A percentile compares a stretch with the other conserved stretches of the same genome.
These are phyloP conservation scores for Mangifera indica DNA, from an alignment of 345 rosid genomes.

Conservation along the genomic window DNA sequence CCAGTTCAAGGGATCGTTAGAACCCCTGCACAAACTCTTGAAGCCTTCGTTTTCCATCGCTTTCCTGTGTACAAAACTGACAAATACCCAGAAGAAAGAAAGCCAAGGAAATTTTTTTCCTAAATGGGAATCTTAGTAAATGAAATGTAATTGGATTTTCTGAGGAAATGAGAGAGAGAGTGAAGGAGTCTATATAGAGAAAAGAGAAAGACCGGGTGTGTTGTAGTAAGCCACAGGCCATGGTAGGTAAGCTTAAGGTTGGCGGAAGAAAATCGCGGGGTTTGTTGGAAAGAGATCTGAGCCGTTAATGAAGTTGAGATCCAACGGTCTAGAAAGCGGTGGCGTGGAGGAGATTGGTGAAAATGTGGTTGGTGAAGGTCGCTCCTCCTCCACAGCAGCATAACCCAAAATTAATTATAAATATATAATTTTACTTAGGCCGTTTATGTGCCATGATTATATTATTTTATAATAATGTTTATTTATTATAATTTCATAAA, in stretches of 20 bases:
- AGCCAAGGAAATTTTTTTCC: neutral
- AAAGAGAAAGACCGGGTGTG: neutral
- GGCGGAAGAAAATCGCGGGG: slow-evolving; percentile 6
- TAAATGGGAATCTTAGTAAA: neutral
- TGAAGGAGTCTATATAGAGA: slow-evolving; percentile 17
- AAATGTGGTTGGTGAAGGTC: slow-evolving; percentile 23
- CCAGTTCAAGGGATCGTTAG: slow-evolving; percentile 71
- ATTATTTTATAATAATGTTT: too few relatives aligned
- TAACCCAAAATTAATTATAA: too few relatives aligned
- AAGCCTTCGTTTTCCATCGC: neutral
- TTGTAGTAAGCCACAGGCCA: neutral
- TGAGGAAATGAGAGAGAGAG: slow-evolving; percentile 9
- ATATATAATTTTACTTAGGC: neutral
- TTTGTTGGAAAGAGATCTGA: slow-evolving; percentile 23
- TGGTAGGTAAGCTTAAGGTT: slow-evolving; percentile 18
- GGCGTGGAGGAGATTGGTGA: slow-evolving; percentile 17
- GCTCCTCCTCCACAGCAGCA: neutral
- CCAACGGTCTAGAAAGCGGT: too few relatives aligned
- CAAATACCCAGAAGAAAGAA: too few relatives aligned
- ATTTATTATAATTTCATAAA: too few relatives aligned
- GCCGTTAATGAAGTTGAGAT: slow-evolving; percentile 13
- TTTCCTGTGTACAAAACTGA: neutral
- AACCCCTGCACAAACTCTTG: slow-evolving; percentile 22
- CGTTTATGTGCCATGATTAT: neutral
- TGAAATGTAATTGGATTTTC: slow-evolving; percentile 15